phyloP scores from a whole-genome alignment of 2,329 filamentous ascomycete species.

The Bretziella fagacearum region DNA sequence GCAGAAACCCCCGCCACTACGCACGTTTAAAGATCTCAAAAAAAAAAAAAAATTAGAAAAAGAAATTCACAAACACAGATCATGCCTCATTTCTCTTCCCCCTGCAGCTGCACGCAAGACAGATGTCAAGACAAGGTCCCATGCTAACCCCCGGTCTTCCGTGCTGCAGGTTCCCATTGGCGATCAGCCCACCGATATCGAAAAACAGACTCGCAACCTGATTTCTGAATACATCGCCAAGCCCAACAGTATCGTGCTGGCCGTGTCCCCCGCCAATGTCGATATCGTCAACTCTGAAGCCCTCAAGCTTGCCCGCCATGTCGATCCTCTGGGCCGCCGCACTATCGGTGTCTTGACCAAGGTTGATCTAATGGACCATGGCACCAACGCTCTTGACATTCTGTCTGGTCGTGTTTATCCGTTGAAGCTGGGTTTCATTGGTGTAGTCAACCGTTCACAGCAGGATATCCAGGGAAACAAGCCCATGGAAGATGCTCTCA shows the following conservation, averaged over 20 bases:
- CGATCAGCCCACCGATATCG: conserved; percentile 92
- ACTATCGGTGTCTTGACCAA: conserved; percentile 97
- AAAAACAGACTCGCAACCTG: conserved; percentile 92
- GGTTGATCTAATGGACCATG: conserved; percentile 95
- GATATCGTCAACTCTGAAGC: conserved; percentile 98
- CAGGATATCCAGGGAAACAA: conserved; percentile 96
- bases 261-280: conserved; percentile 92
- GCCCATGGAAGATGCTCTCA: conserved; percentile 78
- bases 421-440: conserved; percentile 91
- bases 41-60: no score
- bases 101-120: conserved; percentile 9
- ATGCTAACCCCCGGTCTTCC: conserved; percentile 7
- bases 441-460: conserved; percentile 93
- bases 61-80: conserved; percentile 2
- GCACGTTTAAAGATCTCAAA: neutral
- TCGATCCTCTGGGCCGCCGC: conserved; percentile 81
- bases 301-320: conserved; percentile 88
- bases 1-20: neutral
- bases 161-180: conserved; percentile 70
- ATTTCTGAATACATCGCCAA: conserved; percentile 98
- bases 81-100: conserved; percentile 3
- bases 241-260: conserved; percentile 93
- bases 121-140: conserved; percentile 14
- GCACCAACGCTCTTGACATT: conserved; percentile 93
- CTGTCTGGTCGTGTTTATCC: conserved; percentile 95